Conservation (phyloP, 2,329 filamentous ascomycete genomes). For the Penicillium olsonii region DNA sequence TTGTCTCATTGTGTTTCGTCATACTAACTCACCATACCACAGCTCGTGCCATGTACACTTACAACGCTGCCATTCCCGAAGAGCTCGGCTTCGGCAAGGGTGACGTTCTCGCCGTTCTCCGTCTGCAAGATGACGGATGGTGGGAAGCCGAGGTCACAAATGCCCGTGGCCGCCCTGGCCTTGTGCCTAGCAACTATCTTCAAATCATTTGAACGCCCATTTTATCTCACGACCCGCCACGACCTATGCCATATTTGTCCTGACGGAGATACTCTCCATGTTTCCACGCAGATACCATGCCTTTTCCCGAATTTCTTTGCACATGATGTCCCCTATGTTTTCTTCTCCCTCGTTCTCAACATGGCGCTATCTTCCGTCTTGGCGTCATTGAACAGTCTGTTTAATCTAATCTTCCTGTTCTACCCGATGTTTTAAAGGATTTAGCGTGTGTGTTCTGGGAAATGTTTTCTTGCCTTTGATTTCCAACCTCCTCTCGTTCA, state of each 20-base stretch:
- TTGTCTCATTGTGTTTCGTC: not conserved
- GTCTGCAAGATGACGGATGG: constrained; percentile 97
- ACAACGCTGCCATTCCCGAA: constrained; percentile 91
- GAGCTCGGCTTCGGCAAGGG: constrained; percentile 92
- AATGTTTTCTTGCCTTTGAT: not conserved
- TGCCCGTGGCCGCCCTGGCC: constrained; percentile 49
- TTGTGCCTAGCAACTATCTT: constrained; percentile 69
- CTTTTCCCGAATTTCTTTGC: constrained; percentile 17
- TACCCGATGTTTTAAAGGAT: constrained; percentile 12
- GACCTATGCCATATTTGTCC: constrained; percentile 22
- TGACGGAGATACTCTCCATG: constrained; percentile 19
- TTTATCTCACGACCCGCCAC: constrained; percentile 28
- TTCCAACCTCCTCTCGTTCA: not conserved
- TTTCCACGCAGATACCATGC: constrained; percentile 25
- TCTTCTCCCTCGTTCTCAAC: constrained; percentile 5
- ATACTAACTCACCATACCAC: constrained; percentile 22
- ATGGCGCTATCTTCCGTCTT: not conserved
- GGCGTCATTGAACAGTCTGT: constrained; percentile 9
- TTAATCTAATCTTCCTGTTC: constrained; percentile 11
- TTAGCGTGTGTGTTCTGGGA: constrained; percentile 17
- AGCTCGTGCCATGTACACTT: constrained; percentile 94
- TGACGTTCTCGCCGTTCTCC: constrained; percentile 82
- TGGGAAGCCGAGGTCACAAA: constrained; percentile 94
- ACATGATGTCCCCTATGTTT: constrained; percentile 17
- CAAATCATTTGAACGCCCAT: constrained; percentile 53